Base-by-base conservation (phyloP, 202 grass and related monocot genomes). In the Panicum virgatum region DNA sequence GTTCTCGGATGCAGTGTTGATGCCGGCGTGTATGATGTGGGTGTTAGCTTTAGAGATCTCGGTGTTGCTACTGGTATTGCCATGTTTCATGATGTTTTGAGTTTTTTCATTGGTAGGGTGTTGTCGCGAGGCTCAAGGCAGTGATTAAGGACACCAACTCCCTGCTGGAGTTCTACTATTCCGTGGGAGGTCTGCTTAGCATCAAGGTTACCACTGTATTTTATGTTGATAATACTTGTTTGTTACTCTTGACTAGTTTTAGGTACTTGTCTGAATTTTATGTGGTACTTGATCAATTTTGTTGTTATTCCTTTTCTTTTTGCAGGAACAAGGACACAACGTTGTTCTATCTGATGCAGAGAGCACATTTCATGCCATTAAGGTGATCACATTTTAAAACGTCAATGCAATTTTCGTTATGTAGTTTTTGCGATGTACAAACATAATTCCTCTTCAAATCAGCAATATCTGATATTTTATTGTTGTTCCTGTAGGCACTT, bases 341-440 rank as follows among this genome's bases (percentile, higher is more conserved):
- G 61, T 92, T 80, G 53, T 84, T 79, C 51, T 99, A 23, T 83
- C 89, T 77, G 91, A 92, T 64, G 87, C 89, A 1, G 87, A 86
- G 81, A 90, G 68, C 76, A 89, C 91, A 87, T 99, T 99, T 83
- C 91, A 96, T 18, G 84, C 93, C 65, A 94, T 99, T 73, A 99
- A 99, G 97, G 93, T 99, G 50, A 66, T 9, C 40, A 5, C 80
- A 56, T 7, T 75, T 46, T 23, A 39, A 23, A 53, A 82, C 50
- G 16, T 1, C 82, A 64, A 53, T 83, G 26, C 29, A 27, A 9
- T 76, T 44, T 42, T 10, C 6, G 22, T 58, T 79, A 5, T 78
- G 47, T 40, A 70, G 9, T 34, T 80, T 43, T 79, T 44, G 34
- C 77, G 77, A 40, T 62, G 29, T 78, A 9, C 25, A 37, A 19